Evolutionary conservation across 1,139 yeast genomes (phyloP).

Genomic region (Candida sojae): DNA sequence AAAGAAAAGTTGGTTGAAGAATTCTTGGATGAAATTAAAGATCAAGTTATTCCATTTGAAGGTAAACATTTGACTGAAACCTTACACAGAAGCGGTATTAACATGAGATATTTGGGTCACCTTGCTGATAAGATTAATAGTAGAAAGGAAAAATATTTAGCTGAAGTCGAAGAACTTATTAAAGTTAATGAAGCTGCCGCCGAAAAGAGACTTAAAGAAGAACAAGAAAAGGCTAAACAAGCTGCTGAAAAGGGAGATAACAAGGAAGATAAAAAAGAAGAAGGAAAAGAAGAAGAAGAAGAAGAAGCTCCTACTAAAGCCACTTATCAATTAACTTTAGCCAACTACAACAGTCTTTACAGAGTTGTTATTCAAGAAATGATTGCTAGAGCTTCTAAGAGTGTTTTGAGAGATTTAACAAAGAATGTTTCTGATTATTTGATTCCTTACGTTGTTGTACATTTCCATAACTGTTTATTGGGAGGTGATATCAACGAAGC

Average conservation of each 20-base stretch:
- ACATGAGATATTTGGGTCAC: slow-evolving; percentile 82
- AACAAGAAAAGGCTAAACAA: slow-evolving; percentile 20
- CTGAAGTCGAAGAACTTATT: slow-evolving; percentile 22
- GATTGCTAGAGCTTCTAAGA: slow-evolving; percentile 79
- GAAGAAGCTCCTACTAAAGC: slow-evolving; percentile 38
- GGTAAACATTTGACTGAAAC: slow-evolving; percentile 70
- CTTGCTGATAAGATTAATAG: slow-evolving; percentile 40
- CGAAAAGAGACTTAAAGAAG: slow-evolving; percentile 23
- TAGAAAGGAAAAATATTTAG: slow-evolving; percentile 26
- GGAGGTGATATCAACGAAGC: slow-evolving; percentile 46
- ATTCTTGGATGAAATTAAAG: slow-evolving; percentile 58
- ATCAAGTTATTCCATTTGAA: slow-evolving; percentile 70
- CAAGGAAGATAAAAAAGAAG: slow-evolving; percentile 19
- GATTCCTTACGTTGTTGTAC: slow-evolving; percentile 62
- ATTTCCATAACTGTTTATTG: slow-evolving; percentile 72
- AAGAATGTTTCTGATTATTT: slow-evolving; percentile 53
- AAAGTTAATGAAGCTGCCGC: slow-evolving; percentile 26
- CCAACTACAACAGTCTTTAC: slow-evolving; percentile 50
- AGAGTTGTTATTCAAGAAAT: slow-evolving; percentile 64
- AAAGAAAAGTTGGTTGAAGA: slow-evolving; percentile 60
- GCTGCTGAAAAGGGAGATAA: slow-evolving; percentile 30
- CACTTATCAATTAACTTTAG: slow-evolving; percentile 42
- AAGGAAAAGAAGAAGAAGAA: slow-evolving; percentile 31
- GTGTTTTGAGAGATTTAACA: slow-evolving; percentile 58
- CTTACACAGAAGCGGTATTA: slow-evolving; percentile 83